phyloP scores from a whole-genome alignment of 2,329 filamentous ascomycete species.

The Ceratocystis harringtonii region DNA sequence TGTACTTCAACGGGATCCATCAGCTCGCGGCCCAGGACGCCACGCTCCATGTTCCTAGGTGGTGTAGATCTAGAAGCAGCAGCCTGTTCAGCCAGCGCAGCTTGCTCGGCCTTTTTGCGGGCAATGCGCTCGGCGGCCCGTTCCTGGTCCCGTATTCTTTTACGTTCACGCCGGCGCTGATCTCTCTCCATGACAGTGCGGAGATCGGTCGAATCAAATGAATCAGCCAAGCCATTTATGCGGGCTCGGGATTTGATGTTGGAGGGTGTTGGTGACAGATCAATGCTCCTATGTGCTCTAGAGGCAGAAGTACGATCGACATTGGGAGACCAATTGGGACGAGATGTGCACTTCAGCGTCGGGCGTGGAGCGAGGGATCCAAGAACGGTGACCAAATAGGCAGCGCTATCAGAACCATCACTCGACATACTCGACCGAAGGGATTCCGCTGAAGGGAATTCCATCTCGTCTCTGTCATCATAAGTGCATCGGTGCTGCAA shows the following conservation, averaged over 20 bases:
- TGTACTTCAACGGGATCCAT: constrained; percentile 15
- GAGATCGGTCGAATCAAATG: constrained; percentile 68
- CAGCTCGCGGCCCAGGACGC: constrained; percentile 18
- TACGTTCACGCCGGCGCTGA: constrained; percentile 61
- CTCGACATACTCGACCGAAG: constrained; percentile 64
- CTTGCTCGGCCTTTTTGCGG: constrained; percentile 14
- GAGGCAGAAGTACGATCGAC: constrained; percentile 33
- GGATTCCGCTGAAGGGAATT: constrained; percentile 55
- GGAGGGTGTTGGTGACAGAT: constrained; percentile 42
- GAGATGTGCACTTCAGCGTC: constrained; percentile 58
- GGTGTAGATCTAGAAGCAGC: not conserved
- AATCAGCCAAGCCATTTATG: constrained; percentile 62
- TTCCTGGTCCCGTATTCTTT: constrained; percentile 52
- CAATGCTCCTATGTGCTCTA: constrained; percentile 32
- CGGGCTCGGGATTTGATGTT: constrained; percentile 48
- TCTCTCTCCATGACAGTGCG: constrained; percentile 86
- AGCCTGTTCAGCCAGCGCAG: constrained; percentile 3
- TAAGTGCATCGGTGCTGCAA: constrained; percentile 32
- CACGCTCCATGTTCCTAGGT: constrained; percentile 15
- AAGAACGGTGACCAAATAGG: constrained; percentile 67
- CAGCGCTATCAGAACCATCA: constrained; percentile 51
- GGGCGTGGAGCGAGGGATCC: constrained; percentile 75
- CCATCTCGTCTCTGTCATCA: constrained; percentile 35
- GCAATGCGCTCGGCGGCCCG: constrained; percentile 37
- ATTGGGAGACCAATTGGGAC: constrained; percentile 41